Base-by-base conservation (phyloP, 2,329 filamentous ascomycete genomes). In the Conoideocrella luteorostrata region DNA sequence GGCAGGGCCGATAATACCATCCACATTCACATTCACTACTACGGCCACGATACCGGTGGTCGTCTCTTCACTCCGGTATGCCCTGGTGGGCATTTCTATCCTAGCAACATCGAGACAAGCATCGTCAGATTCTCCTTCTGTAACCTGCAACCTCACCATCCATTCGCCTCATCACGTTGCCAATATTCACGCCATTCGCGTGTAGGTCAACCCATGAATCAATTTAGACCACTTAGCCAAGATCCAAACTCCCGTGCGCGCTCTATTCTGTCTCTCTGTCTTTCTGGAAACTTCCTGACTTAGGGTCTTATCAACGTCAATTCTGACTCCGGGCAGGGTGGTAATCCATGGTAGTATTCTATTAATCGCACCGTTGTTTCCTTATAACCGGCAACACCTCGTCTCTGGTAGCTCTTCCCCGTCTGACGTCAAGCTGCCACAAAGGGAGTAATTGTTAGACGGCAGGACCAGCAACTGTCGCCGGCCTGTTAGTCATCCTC, bases 71-170 rank as follows among this genome's bases (percentile, higher is more conserved):
- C 22, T 7, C 12, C 32, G 32, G 22, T 30, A 44, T 39, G 39
- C 21, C 34, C 36, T 34, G 41, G 41, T 45, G 47, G 32, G 43
- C 34, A 32, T 15, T 34, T 43, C 35, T 20, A 39, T 40, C 32
- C 32, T 39, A 40, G 45, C 43, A 38, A 38, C 23, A 34, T 34
- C 45, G 40, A 47, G 26, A 47, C 35, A 23, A 39, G 36, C 36
- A 39, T 41, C 36, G 39, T 10, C 21, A 21, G 7, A 39, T 30
- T n/a, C n/a, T 28, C 22, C 30, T 17, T 36, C 39, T 35, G 10
- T 17, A 21, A 12, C 17, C 24, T 11, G 26, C 48, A 36, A 37
- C 37, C 36, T n/a, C 28, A 35, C 40, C 43, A 34, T 43, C 47
- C 41, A 29, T 17, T 23, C 38, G 45, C 43, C 23, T 20, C 15